These are phyloP conservation scores for Fagus crenata DNA, from an alignment of 306 rosid genomes.

Conservation along the genomic window DNA sequence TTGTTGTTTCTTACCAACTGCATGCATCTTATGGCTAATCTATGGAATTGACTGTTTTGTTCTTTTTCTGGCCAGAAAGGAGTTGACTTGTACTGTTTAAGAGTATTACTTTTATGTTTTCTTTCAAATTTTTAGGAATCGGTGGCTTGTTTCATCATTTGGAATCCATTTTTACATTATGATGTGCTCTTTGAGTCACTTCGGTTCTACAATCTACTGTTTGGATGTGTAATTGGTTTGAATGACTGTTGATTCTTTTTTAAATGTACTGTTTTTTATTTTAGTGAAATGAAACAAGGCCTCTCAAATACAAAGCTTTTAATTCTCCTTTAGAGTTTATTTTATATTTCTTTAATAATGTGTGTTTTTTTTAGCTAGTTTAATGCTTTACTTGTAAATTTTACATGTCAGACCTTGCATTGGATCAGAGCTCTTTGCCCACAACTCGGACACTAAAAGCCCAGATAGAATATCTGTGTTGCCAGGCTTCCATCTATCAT, in stretches of 20 bases:
- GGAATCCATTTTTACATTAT: neutral
- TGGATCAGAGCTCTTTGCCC: slow-evolving; percentile 53
- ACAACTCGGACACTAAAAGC: slow-evolving; percentile 26
- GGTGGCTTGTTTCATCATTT: neutral
- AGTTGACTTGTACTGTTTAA: neutral
- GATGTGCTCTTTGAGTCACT: neutral
- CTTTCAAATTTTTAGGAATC: neutral
- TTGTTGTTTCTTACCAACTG: neutral
- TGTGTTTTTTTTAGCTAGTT: neutral
- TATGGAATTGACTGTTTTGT: neutral
- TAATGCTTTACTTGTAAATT: neutral
- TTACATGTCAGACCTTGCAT: slow-evolving; percentile 50
- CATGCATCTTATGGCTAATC: neutral
- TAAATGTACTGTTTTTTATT: neutral
- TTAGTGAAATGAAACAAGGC: neutral
- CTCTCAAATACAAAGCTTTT: neutral
- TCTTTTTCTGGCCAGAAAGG: neutral
- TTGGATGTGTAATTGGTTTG: neutral
- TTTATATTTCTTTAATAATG: neutral
- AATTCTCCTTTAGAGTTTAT: neutral
- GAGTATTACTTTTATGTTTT: neutral
- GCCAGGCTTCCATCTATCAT: slow-evolving; percentile 47
- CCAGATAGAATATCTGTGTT: slow-evolving; percentile 33
- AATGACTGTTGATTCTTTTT: neutral
- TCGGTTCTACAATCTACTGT: neutral